Conservation (phyloP, 73 alveolate species). For the Tetrahymena borealis region DNA sequence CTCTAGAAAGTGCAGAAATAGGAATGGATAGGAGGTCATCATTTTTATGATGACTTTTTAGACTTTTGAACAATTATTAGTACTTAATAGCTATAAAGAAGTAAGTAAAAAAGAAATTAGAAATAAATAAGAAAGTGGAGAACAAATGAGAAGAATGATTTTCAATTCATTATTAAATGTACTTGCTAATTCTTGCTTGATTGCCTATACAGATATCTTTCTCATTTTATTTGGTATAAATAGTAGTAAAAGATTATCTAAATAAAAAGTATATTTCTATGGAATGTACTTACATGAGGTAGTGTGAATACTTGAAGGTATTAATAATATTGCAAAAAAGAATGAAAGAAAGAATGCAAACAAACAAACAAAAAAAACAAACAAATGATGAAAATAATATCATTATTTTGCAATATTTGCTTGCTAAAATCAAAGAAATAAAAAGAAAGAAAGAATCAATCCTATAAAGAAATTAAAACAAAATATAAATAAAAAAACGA, state of each 20-base stretch:
- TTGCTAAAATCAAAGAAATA: not conserved
- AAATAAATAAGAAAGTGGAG: not conserved
- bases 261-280: not conserved
- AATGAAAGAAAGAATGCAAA: too few species aligned
- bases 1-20: not conserved
- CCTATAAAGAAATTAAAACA: not conserved
- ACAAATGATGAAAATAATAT: not conserved
- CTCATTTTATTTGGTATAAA: not conserved
- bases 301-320: too few species aligned
- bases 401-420: not conserved
- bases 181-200: too few species aligned
- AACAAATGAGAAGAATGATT: not conserved
- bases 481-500: not conserved
- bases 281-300: not conserved
- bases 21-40: not conserved
- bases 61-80: not conserved
- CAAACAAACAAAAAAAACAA: not conserved
- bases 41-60: not conserved
- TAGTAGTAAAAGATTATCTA: not conserved
- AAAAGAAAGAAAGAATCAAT: not conserved
- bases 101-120: not conserved
- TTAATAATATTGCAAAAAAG: too few species aligned
- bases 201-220: not conserved
- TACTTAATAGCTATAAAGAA: not conserved
- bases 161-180: not conserved